phyloP scores from a whole-genome alignment of 352 stramenopile genomes.

The Globisporangium ultimum region DNA sequence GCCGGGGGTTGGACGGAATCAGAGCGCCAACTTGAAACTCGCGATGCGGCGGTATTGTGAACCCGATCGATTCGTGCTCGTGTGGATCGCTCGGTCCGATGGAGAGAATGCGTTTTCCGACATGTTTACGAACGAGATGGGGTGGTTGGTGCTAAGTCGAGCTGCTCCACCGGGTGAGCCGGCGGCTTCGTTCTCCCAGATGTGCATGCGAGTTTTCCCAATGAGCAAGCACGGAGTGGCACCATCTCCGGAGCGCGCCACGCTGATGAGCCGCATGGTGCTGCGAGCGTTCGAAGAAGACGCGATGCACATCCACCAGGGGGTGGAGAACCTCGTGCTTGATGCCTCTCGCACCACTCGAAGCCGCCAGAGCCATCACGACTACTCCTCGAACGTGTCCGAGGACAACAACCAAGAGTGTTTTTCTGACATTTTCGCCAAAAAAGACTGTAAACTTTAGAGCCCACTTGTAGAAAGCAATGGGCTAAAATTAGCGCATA shows the following conservation, averaged over 20 bases:
- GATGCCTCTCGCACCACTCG: neutral
- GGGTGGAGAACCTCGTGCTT: constrained; percentile 6
- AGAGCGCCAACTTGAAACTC: neutral
- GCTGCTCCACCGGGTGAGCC: neutral
- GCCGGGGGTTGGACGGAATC: neutral
- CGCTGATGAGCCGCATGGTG: constrained; percentile 7
- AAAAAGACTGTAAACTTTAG: too few species aligned
- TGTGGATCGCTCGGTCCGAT: constrained; percentile 9
- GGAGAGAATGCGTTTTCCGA: constrained; percentile 5
- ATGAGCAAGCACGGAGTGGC: neutral
- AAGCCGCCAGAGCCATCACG: neutral
- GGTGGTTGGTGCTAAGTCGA: neutral
- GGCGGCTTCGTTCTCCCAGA: constrained; percentile 1
- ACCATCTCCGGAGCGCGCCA: neutral
- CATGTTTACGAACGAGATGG: neutral
- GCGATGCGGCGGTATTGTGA: constrained; percentile 11
- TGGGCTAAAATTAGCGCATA: too few species aligned
- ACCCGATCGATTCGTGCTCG: constrained; percentile 8
- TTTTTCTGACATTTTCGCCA: too few species aligned
- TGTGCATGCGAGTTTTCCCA: constrained; percentile 9
- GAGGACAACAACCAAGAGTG: too few species aligned
- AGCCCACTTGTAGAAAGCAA: too few species aligned
- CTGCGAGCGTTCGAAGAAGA: constrained; percentile 11
- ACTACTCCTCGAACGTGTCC: neutral
- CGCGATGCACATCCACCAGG: constrained; percentile 1